A percentile compares a stretch with the other conserved stretches of the same genome.
Conservation (phyloP, 2,329 filamentous ascomycete genomes). For the Rutstroemia sp. region DNA sequence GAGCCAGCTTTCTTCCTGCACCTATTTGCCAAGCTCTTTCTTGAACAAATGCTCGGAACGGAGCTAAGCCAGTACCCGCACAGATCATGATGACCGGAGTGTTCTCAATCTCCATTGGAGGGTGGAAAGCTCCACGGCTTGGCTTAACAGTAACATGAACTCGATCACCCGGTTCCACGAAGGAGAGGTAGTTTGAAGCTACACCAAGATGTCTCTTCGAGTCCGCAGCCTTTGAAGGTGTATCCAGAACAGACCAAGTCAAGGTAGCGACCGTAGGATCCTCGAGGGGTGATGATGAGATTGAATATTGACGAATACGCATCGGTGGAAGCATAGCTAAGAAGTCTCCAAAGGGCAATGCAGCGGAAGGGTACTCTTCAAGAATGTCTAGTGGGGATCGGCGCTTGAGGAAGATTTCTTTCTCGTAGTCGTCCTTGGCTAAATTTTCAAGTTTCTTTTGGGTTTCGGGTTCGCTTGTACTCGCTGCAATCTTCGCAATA, state of each 20-base stretch:
- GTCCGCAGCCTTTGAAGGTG: conserved; percentile 33
- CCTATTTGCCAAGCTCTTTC: conserved; percentile 8
- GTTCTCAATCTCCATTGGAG: conserved; percentile 21
- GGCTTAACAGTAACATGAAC: conserved; percentile 34
- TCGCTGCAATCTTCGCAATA: conserved; percentile 41
- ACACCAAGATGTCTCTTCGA: conserved; percentile 36
- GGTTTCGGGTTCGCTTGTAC: conserved; percentile 35
- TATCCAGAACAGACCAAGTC: conserved; percentile 51
- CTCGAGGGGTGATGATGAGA: conserved; percentile 62
- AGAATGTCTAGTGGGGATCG: conserved; percentile 63
- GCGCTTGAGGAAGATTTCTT: conserved; percentile 38
- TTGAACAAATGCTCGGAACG: conserved; percentile 28
- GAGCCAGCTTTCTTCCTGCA: conserved; percentile 9
- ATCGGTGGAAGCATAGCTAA: conserved; percentile 68
- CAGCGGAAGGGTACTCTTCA: conserved; percentile 51
- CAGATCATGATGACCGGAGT: conserved; percentile 29
- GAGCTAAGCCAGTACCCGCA: conserved; percentile 29
- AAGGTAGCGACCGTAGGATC: conserved; percentile 60
- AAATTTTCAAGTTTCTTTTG: conserved; percentile 36
- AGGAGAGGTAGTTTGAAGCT: conserved; percentile 40
- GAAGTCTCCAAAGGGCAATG: conserved; percentile 58
- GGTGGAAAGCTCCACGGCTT: conserved; percentile 30
- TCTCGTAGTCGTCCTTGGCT: conserved; percentile 26
- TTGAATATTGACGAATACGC: conserved; percentile 72
- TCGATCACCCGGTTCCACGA: conserved; percentile 32